Conservation (phyloP, 2,329 filamentous ascomycete genomes). For the Ophiocordyceps camponoti-floridani region DNA sequence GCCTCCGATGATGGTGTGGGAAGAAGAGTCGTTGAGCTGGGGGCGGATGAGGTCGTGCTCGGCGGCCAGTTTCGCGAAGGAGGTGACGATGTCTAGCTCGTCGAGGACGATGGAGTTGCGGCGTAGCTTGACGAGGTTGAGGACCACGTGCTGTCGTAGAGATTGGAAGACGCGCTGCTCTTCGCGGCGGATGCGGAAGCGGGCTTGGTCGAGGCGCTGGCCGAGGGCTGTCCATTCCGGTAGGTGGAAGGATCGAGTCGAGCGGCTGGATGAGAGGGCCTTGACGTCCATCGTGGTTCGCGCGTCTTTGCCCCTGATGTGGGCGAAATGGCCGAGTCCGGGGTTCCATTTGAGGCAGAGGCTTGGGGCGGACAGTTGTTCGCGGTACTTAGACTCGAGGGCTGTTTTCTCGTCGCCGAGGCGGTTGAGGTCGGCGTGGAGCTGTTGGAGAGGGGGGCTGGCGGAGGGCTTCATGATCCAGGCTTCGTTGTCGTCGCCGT, state of each 20-base stretch:
- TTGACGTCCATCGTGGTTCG: conserved; percentile 14
- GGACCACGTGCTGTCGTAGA: conserved; percentile 59
- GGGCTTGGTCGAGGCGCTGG: conserved; percentile 57
- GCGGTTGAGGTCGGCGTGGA: conserved; percentile 49
- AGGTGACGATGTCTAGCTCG: conserved; percentile 78
- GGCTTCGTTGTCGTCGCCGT: conserved; percentile 38
- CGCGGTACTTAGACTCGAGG: conserved; percentile 43
- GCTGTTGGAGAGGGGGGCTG: conserved; percentile 41
- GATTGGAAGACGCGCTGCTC: conserved; percentile 64
- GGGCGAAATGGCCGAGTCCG: conserved; percentile 74
- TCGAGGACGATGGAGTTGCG: conserved; percentile 85
- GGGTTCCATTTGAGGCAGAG: conserved; percentile 76
- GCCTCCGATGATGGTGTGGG: conserved; percentile 66
- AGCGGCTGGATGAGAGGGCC: conserved; percentile 59
- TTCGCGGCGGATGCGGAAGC: conserved; percentile 62
- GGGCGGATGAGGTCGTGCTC: conserved; percentile 63
- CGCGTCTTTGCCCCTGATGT: conserved; percentile 69
- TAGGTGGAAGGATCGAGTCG: conserved; percentile 69
- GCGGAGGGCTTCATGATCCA: conserved; percentile 54
- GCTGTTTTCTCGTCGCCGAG: conserved; percentile 41
- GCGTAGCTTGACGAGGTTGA: conserved; percentile 68
- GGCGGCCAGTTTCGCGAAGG: conserved; percentile 62
- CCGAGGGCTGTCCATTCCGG: conserved; percentile 74
- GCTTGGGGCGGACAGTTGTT: conserved; percentile 40
- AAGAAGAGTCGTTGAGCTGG: conserved; percentile 42